Percentiles rank a stretch among this genome's conserved stretches.
Conservation (phyloP, 495 filamentous ascomycete genomes). For the Hypoxylon subgilvum region DNA sequence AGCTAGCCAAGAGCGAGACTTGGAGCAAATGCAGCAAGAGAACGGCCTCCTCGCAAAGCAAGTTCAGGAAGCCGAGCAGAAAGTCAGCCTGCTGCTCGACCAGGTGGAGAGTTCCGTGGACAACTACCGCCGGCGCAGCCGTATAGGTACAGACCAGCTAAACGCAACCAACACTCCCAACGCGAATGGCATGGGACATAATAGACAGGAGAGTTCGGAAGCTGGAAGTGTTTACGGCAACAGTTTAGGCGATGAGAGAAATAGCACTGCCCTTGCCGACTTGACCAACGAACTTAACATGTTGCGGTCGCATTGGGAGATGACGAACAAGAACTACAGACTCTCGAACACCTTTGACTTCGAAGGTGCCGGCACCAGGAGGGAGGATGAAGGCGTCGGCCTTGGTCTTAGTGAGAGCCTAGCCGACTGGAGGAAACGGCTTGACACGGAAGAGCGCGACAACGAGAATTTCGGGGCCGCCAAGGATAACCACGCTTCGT, state of each 20-base stretch:
- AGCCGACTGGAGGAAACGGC: slow-evolving; percentile 74
- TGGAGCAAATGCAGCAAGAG: slow-evolving; percentile 82
- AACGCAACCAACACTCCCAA: slow-evolving; percentile 34
- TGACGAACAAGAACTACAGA: slow-evolving; percentile 91
- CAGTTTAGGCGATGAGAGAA: slow-evolving; percentile 60
- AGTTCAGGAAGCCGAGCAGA: slow-evolving; percentile 87
- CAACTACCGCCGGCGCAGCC: slow-evolving; percentile 80
- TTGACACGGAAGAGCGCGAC: slow-evolving; percentile 67
- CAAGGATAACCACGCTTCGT: slow-evolving; percentile 30
- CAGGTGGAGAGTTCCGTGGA: slow-evolving; percentile 93
- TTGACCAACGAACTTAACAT: slow-evolving; percentile 90
- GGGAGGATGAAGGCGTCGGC: slow-evolving; percentile 53
- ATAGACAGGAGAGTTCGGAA: slow-evolving; percentile 66
- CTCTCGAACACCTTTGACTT: slow-evolving; percentile 86
- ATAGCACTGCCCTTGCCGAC: slow-evolving; percentile 85
- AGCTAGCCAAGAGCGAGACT: slow-evolving; percentile 64
- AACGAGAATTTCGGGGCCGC: slow-evolving; percentile 10
- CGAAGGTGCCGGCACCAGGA: slow-evolving; percentile 63
- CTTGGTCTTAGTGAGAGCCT: slow-evolving; percentile 68
- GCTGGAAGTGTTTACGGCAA: slow-evolving; percentile 56
- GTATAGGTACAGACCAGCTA: slow-evolving; percentile 41
- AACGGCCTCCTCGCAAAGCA: slow-evolving; percentile 79
- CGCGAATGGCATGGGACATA: slow-evolving; percentile 50
- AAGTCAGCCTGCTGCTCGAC: slow-evolving; percentile 89
- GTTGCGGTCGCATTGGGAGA: slow-evolving; percentile 89